A percentile compares a stretch with the other conserved stretches of the same genome.
phyloP scores from a whole-genome alignment of 2,329 filamentous ascomycete genomes.

The Claviceps humidiphila region DNA sequence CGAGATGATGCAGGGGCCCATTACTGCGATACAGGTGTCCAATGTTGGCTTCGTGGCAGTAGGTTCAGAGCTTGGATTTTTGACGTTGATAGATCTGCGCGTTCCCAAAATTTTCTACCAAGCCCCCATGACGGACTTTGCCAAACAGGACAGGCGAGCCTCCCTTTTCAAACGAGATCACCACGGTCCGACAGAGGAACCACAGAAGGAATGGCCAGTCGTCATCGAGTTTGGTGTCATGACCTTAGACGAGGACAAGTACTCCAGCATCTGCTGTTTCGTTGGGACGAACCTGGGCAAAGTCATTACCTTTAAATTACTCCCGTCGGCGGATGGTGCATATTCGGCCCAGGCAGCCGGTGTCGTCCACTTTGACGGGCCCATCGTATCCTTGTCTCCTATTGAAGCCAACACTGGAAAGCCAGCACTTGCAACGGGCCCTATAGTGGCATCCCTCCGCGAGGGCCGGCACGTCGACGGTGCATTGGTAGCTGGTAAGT shows the following conservation, averaged over 20 bases:
- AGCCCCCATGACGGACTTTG: conserved; percentile 57
- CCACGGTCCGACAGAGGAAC: conserved; percentile 19
- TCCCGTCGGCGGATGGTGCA: conserved; percentile 54
- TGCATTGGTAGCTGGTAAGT: conserved; percentile 59
- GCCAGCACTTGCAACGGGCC: conserved; percentile 61
- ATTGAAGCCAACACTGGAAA: conserved; percentile 68
- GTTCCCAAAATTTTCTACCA: conserved; percentile 76
- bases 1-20: conserved; percentile 68
- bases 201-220: conserved; percentile 59
- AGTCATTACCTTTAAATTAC: conserved; percentile 77
- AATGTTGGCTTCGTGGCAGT: conserved; percentile 85
- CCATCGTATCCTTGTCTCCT: conserved; percentile 63
- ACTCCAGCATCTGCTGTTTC: conserved; percentile 87
- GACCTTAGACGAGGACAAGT: conserved; percentile 85
- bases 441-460: conserved; percentile 61
- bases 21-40: conserved; percentile 71
- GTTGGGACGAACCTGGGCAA: conserved; percentile 79
- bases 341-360: conserved; percentile 66
- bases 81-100: conserved; percentile 76
- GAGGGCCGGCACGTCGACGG: conserved; percentile 67
- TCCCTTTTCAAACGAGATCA: conserved; percentile 48
- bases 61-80: conserved; percentile 68
- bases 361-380: conserved; percentile 50
- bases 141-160: conserved; percentile 61
- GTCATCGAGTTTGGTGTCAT: conserved; percentile 84